Base-by-base conservation (phyloP, 1,284 basidiomycete species). In the Melampsora larici-populina region DNA sequence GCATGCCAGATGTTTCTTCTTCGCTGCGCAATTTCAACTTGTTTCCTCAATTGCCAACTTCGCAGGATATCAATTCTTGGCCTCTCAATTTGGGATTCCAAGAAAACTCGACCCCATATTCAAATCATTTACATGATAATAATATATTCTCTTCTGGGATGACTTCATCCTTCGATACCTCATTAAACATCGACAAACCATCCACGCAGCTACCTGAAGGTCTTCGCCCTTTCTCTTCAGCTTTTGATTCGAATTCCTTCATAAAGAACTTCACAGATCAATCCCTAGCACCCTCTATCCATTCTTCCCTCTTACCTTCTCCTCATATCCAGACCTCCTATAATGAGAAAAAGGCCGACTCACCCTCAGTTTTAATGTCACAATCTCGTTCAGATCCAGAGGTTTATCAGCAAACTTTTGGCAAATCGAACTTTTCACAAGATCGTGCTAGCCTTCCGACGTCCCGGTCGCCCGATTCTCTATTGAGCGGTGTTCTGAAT, bases 371-470 rank as follows among this genome's bases (percentile, higher is more conserved):
- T 24, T 24, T 15, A 29, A 60, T 60, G 55, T 24, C 55, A 24
- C 55, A 60, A 26, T 60, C 55, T 60, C 55, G 55, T 2, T 60
- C 55, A 60, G 55, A 60, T 60, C 55, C 55, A 24, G 55, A 60
- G 9, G 29, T 29, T 26, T 24, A 60, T 60, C 55, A 60, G 15
- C 55, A 60, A 29, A 60, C 55, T 15, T 46, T 46, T 15, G 55
- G 55, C 26, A 24, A 60, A 60, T 1, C 17, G 9, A 7, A 60
- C 18, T 24, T 60, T 26, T 60, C 18, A 4, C 55, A 60, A 29
- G 29, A 60, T 29, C 55, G 55, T 60, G 55, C 55, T 29, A 60
- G 55, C n/a, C 55, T 24, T 24, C 55, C 55, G 26, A 60, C 24
- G 15, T 60, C 29, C 29, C 7, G 24, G 29, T 26, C 55, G n/a